Conservation (phyloP, 176 grass and related monocot genomes). For the Canna indica region DNA sequence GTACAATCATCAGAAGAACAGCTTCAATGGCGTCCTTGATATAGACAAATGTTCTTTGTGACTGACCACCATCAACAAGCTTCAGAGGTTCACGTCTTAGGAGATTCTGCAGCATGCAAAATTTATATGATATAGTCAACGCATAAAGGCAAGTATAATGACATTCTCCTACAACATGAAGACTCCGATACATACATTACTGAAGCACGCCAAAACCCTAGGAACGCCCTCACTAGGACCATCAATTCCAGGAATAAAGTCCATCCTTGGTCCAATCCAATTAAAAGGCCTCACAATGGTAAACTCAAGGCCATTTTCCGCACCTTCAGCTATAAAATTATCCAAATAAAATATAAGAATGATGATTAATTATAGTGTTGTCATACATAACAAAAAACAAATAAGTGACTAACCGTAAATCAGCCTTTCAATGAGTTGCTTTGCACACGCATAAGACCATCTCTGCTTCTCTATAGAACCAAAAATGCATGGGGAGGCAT, state of each 20-base stretch:
- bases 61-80: constrained; percentile 86
- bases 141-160: constrained; percentile 19
- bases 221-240: constrained; percentile 98
- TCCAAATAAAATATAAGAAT: constrained; percentile 7
- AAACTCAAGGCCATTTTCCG: constrained; percentile 84
- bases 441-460: constrained; percentile 97
- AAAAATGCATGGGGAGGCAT: constrained; percentile 93
- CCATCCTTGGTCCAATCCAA: constrained; percentile 99
- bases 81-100: constrained; percentile 75
- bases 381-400: constrained; percentile 1
- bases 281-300: constrained; percentile 95
- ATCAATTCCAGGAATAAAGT: constrained; percentile 96
- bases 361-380: background rate
- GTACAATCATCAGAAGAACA: constrained; percentile 90
- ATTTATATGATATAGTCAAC: background rate
- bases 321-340: constrained; percentile 65
- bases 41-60: constrained; percentile 95
- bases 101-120: background rate
- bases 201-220: constrained; percentile 94
- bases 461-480: constrained; percentile 87
- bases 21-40: constrained; percentile 99
- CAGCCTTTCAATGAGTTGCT: constrained; percentile 96
- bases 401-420: constrained; percentile 50
- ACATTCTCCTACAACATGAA: background rate
- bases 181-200: constrained; percentile 48